phyloP scores from a whole-genome alignment of 2,329 filamentous ascomycete species.

The Dactylellina parvicollis region DNA sequence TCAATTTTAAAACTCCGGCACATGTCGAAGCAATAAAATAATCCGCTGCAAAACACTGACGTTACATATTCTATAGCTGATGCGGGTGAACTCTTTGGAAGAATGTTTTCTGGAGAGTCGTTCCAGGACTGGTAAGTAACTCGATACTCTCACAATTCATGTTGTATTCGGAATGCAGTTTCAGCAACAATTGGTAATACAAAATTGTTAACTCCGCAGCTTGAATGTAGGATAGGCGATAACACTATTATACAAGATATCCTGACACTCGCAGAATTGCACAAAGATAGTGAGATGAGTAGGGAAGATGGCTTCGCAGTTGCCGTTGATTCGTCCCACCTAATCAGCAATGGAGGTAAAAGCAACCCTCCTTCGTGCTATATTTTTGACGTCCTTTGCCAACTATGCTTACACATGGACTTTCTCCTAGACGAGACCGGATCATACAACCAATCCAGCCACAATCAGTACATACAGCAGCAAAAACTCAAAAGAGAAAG shows the following conservation, averaged over 20 bases:
- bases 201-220: neutral
- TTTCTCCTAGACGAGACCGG: neutral
- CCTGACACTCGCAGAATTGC: slow-evolving; percentile 17
- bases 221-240: slow-evolving; percentile 21
- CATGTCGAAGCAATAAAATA: neutral
- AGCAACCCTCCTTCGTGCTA: neutral
- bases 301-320: neutral
- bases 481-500: slow-evolving; percentile 3
- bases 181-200: no score
- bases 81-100: slow-evolving; percentile 20
- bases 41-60: neutral
- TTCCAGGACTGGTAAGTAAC: slow-evolving; percentile 32
- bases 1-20: no score
- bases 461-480: slow-evolving; percentile 7
- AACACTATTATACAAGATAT: slow-evolving; percentile 40
- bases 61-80: slow-evolving; percentile 3
- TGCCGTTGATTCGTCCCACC: slow-evolving; percentile 5
- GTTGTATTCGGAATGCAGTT: no score
- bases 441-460: slow-evolving; percentile 10
- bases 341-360: slow-evolving; percentile 28
- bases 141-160: no score
- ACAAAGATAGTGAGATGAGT: neutral
- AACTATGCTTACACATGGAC: neutral
- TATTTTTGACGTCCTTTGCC: no score
- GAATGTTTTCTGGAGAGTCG: slow-evolving; percentile 39